Evolutionary conservation across 176 grass and related monocot genomes (phyloP).

Genomic region (Triticum aestivum): IWGSC_CS_RefSeq_v2.1 NC_057796.1:410747357-410747856

Average conservation of each 20-base stretch:
- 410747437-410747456: background rate
- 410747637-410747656: background rate
- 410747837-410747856: no score
- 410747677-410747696: background rate
- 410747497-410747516: background rate
- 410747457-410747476: background rate
- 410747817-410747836: no score
- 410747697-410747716: background rate
- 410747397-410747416: no score
- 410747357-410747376: no score
- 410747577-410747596: background rate
- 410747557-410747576: background rate
- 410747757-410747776: no score
- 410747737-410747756: no score
- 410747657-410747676: background rate
- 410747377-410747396: no score
- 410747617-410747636: slow-evolving; percentile 5
- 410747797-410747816: no score
- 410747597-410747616: slow-evolving; percentile 24
- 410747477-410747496: background rate
- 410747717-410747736: no score
- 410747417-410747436: background rate
- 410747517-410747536: background rate
- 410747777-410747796: no score
- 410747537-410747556: background rate